Evolutionary conservation across 352 stramenopile species (phyloP), one percentile per base, ranked within the genome.

Genomic region (Globisporangium mamillatum): DNA sequence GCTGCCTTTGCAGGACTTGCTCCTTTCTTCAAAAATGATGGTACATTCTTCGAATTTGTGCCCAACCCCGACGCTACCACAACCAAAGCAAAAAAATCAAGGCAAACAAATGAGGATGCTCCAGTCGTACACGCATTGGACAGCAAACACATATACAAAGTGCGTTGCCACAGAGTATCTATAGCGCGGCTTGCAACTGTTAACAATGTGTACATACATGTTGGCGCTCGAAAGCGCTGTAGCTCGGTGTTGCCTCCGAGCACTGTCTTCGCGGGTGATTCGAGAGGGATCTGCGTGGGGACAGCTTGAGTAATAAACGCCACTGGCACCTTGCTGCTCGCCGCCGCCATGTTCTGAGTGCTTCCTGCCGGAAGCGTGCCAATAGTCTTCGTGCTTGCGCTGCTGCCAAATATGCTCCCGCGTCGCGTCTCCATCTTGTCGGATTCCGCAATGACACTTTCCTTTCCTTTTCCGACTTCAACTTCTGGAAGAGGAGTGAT

Each of bases 271-370:
- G 48, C 57, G 18, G 58, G 58, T 3, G 66, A 70, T n/a, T 70
- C 66, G 24, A 66, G 34, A 18, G 66, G 66, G 36, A 70, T 70
- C 41, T 24, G 66, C 14, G 56, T 69, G 7, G 64, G 64, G 3
- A 50, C 4, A 41, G 50, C 18, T 38, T 66, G 32, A 18, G 34
- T 34, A 44, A 54, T 34, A 22, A 66, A 70, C 10, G 22, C 46
- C 29, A 5, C 20, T 24, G 34, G 20, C 48, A 14, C 25, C 59
- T 57, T 57, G 12, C 38, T 46, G 12, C 2, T 41, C 14, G 25
- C 52, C 14, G 16, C 16, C 14, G 29, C 8, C 25, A 38, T 36
- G 29, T 60, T 27, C 55, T 60, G 10, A 16, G 14, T 9, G 20
- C 29, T 61, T 32, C 14, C 55, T 4, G 72, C 32, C 12, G 29